A percentile compares a stretch with the other conserved stretches of the same genome.
Evolutionary conservation across 306 rosid genomes (phyloP).

Genomic region (Echinosophora koreensis): DNA sequence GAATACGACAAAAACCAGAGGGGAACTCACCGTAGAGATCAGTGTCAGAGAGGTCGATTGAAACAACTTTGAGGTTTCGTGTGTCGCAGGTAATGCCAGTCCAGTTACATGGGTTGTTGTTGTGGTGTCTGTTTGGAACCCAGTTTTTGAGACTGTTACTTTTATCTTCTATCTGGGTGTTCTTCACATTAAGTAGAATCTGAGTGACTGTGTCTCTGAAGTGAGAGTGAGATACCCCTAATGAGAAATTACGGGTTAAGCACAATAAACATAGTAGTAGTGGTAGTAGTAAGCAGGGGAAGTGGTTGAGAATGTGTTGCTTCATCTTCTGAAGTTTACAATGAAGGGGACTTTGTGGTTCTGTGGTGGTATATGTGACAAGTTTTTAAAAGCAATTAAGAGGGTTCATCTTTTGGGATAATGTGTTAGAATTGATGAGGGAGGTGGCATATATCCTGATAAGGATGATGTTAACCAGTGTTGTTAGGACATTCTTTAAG

Average conservation of each 20-base stretch:
- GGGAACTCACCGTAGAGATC: constrained; percentile 68
- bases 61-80: constrained; percentile 43
- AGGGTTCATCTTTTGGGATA: neutral
- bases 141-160: constrained; percentile 60
- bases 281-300: neutral
- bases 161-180: constrained; percentile 59
- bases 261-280: constrained; percentile 18
- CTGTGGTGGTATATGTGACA: no score
- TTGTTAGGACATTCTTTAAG: no score
- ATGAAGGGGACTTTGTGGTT: neutral
- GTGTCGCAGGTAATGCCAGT: constrained; percentile 71
- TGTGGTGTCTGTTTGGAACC: constrained; percentile 40
- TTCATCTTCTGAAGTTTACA: constrained; percentile 41
- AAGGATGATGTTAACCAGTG: neutral
- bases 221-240: constrained; percentile 42
- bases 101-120: constrained; percentile 70
- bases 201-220: constrained; percentile 56
- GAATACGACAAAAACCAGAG: constrained; percentile 69
- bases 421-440: neutral
- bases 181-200: constrained; percentile 68
- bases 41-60: constrained; percentile 59
- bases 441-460: neutral
- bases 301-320: constrained; percentile 17
- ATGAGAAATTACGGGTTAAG: neutral
- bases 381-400: neutral